Evolutionary conservation across 805 yeast genomes (phyloP), one percentile per base, ranked within the genome.

Genomic region (Wickerhamiella azyma): DNA sequence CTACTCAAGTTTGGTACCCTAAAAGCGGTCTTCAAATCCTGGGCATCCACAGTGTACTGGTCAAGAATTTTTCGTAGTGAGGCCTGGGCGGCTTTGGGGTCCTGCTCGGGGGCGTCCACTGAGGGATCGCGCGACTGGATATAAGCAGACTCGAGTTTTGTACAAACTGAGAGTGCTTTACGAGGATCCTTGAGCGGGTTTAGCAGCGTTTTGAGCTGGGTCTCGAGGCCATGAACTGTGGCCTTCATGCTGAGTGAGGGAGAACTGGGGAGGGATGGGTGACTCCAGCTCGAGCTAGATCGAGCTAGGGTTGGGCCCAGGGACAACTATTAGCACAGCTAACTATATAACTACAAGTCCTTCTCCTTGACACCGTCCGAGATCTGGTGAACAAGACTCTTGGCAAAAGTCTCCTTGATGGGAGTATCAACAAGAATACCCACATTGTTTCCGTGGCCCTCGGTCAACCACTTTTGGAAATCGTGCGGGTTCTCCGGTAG

Each of bases 391-490:
- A 52, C 33, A 13, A 53, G 38, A 5, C 32, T 36, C 26, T 21
- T 21, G 33, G 42, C 41, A 48, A 54, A 51, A 3, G 49, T 48
- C 18, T 36, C 39, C 40, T 45, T 45, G 43, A 49, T 46, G 9
- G 58, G 59, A n/a, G 56, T 44, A 37, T 52, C 52, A 1, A 35
- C 33, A 26, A 52, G 45, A 1, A 56, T 53, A 2, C 30, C 36
- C 17, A 56, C 59, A 17, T 47, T 24, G 46, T 56, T 56, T 26
- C 60, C 60, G 28, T 46, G 45, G 39, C 48, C 53, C 19, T 29
- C 16, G n/a, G 57, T 53, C 35, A 55, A 50, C 60, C 60, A 56
- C 36, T 50, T 47, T 21, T 53, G 57, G 32, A 45, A 45, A 47
- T 56, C 59, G 38, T 53, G 54, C 9, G 52, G 51, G 26, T 48